Base-by-base conservation (phyloP, 75 land plant species). In the Isoetes taiwanensis region DNA sequence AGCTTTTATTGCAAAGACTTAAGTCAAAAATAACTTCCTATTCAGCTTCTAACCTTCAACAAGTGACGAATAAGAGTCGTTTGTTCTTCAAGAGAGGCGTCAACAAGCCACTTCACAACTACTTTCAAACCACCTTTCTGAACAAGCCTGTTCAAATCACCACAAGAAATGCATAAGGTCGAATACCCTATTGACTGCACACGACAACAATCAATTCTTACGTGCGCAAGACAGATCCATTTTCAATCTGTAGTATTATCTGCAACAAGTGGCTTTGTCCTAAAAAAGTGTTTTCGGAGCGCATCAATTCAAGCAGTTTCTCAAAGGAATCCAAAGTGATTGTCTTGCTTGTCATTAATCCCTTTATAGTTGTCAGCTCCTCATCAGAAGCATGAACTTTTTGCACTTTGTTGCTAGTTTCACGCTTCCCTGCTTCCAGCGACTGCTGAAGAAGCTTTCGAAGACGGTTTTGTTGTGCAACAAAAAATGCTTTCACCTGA, bases 231-330 rank as follows among this genome's bases (percentile, higher is more conserved):
- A 79, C 75, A 41, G 80, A 46, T 16, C 72, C 61, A 70, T 74
- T 71, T 24, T 81, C 65, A 30, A 85, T 73, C 34, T 61, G 72
- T 53, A 93, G 61, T 52, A 93, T 64, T 67, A 84, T 61, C 58
- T 93, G 77, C 66, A 90, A 63, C 52, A 93, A 62, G 53, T 87
- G 71, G 30, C 70, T 80, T 62, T 93, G 95, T n/a, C 95, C 83
- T 52, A 69, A 61, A 58, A 93, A 93, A 8, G 76, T 72, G 39
- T 64, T 67, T 63, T 87, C 98, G 48, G 74, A 70, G 28, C 76
- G 56, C 85, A 93, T 93, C 23, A 67, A 35, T 32, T 25, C 69
- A 34, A 93, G 65, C 28, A 93, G 67, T 27, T 64, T 73, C 19
- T 81, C 79, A 26, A 67, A 55, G 17, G 61, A 43, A 6, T 71